Evolutionary conservation across 1,284 basidiomycete genomes (phyloP).

Genomic region (Schizophyllum amplum): DNA sequence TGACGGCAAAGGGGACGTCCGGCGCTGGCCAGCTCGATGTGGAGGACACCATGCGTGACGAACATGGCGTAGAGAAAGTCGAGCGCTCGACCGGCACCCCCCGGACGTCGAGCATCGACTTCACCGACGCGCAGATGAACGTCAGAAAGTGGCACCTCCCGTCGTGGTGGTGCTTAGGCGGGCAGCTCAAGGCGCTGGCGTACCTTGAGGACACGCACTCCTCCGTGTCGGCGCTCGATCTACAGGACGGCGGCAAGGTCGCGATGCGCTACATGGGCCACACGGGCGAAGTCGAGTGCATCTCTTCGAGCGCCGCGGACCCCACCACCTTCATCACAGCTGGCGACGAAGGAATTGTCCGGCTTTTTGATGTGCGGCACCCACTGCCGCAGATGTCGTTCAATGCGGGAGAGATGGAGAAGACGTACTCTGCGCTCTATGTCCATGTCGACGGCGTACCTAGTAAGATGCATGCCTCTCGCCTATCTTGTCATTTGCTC

Average conservation of each 20-base stretch:
- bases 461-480: not conserved
- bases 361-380: slow-evolving; percentile 31
- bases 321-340: slow-evolving; percentile 29
- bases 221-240: slow-evolving; percentile 22
- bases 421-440: slow-evolving; percentile 1
- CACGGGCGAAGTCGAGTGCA: slow-evolving; percentile 21
- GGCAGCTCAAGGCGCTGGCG: slow-evolving; percentile 16
- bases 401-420: slow-evolving; percentile 11
- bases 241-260: slow-evolving; percentile 22
- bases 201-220: slow-evolving; percentile 10
- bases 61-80: slow-evolving; percentile 21
- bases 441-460: slow-evolving; percentile 9
- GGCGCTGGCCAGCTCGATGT: slow-evolving; percentile 16
- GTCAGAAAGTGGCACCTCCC: slow-evolving; percentile 13
- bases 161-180: slow-evolving; percentile 17
- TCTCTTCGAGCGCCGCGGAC: slow-evolving; percentile 26
- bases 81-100: slow-evolving; percentile 26
- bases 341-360: slow-evolving; percentile 27
- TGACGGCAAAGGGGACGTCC: slow-evolving; percentile 17
- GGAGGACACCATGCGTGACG: slow-evolving; percentile 21
- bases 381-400: slow-evolving; percentile 14
- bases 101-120: slow-evolving; percentile 16
- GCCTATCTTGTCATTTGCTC: not conserved
- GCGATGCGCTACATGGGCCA: slow-evolving; percentile 30
- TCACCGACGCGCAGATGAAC: slow-evolving; percentile 13